Base-by-base conservation (phyloP, 2,329 filamentous ascomycete species). In the Stylonectria norvegica region DNA sequence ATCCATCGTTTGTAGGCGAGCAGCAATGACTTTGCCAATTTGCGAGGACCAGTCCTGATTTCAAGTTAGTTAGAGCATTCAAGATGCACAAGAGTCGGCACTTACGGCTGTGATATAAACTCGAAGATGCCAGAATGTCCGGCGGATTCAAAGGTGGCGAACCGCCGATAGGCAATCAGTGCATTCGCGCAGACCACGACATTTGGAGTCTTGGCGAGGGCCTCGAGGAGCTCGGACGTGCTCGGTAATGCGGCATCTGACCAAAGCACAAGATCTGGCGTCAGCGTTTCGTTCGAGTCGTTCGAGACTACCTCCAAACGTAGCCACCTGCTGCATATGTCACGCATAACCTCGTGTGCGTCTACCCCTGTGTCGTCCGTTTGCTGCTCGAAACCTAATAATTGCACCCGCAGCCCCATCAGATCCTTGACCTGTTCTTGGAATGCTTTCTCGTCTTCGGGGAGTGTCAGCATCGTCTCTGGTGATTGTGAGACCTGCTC, bases 41-140 rank as follows among this genome's bases (percentile, higher is more conserved):
- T 68, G 4, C 64, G 57, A 10, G 66, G 65, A 2, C 65, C 63
- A 4, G 63, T 52, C 2, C 64, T 67, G 20, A 5, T 15, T 7
- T 3, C 3, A 3, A 1, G 25, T 34, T 2, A 34, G 34, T 12
- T 41, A 22, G 12, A 4, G 2, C 4, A 19, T 4, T 1, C 14
- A 7, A 1, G 3, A 0, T 1, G 11, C 17, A 10, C 3, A 2
- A 4, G 1, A 5, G 16, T 9, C 5, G 0, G 3, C 16, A 57
- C 64, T 55, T 42, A 65, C 59, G 66, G 66, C 12, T 65, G 65
- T 10, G 65, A 64, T 10, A 68, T 57, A 18, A 66, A 67, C 33
- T 68, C 66, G 5, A 64, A 56, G 3, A 66, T 45, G 2, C 52
- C 54, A 18, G 45, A 45, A 2, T 41, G 33, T 1, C 36, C 45